Conservation (phyloP, 2,329 filamentous ascomycete species). For the Berkeleyomyces basicola region DNA sequence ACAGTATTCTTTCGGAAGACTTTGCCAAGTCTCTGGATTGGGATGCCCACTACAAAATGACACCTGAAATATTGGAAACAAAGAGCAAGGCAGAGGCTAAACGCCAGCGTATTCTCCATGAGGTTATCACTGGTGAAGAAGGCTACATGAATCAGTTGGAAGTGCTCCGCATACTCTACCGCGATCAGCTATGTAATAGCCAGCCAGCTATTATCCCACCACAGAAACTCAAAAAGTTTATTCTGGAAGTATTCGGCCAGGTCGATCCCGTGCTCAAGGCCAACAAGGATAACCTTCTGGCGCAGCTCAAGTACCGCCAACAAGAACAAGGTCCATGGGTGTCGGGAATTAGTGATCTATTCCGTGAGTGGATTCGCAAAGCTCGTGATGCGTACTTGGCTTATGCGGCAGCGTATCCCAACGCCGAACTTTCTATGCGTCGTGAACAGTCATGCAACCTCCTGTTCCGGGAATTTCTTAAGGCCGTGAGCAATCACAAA, state of each 20-base stretch:
- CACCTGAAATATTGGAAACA: slow-evolving; percentile 54
- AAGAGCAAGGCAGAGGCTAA: slow-evolving; percentile 76
- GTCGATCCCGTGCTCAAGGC: slow-evolving; percentile 75
- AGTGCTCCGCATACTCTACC: slow-evolving; percentile 69
- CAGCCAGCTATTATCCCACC: slow-evolving; percentile 69
- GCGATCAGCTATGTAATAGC: slow-evolving; percentile 56
- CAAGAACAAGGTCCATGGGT: slow-evolving; percentile 95
- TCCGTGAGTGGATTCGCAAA: slow-evolving; percentile 95
- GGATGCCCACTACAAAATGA: slow-evolving; percentile 75
- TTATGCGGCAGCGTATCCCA: slow-evolving; percentile 76
- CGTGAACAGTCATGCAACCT: slow-evolving; percentile 74
- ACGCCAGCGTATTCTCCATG: slow-evolving; percentile 84
- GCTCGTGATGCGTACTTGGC: slow-evolving; percentile 78
- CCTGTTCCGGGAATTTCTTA: slow-evolving; percentile 71
- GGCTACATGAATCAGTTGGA: slow-evolving; percentile 78
- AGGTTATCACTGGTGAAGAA: slow-evolving; percentile 88
- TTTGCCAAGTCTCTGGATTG: slow-evolving; percentile 59
- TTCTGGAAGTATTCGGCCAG: slow-evolving; percentile 77
- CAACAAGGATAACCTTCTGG: slow-evolving; percentile 82
- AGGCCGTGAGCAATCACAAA: slow-evolving; percentile 62
- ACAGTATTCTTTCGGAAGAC: slow-evolving; percentile 52
- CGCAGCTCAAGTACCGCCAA: slow-evolving; percentile 91
- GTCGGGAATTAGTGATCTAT: slow-evolving; percentile 85
- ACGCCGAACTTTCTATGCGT: slow-evolving; percentile 66
- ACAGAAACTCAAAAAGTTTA: slow-evolving; percentile 61